Conservation (phyloP, 179 eudicot species). For the Silene coronaria region DNA sequence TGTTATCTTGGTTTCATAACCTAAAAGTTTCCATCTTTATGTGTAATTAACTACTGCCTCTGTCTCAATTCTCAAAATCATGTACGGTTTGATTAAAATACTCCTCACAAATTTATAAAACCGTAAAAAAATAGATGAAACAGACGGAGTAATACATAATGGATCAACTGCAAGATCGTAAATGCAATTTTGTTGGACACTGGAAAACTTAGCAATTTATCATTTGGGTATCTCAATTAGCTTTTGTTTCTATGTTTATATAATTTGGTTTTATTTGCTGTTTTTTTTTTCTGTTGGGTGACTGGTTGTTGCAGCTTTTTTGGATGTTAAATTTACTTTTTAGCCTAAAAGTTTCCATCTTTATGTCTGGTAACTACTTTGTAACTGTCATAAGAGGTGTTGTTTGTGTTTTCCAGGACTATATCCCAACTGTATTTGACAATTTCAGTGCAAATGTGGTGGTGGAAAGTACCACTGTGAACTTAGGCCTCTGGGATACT, state of each 20-base stretch:
- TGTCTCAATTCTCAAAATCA: no score
- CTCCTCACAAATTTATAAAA: no score
- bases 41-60: neutral
- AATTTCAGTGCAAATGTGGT: slow-evolving; percentile 98
- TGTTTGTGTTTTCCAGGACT: slow-evolving; percentile 46
- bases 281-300: neutral
- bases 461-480: slow-evolving; percentile 87
- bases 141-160: no score
- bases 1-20: slow-evolving; percentile 14
- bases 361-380: slow-evolving; percentile 10
- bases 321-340: slow-evolving; percentile 15
- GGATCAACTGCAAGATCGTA: no score
- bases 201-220: no score
- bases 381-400: slow-evolving; percentile 1
- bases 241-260: neutral
- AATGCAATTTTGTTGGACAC: no score
- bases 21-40: slow-evolving; percentile 24
- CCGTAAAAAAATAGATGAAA: no score
- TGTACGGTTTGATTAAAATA: no score
- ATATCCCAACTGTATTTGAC: slow-evolving; percentile 91
- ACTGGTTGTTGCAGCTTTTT: slow-evolving; percentile 41
- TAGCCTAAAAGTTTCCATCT: slow-evolving; percentile 27
- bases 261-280: neutral
- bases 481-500: slow-evolving; percentile 96
- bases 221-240: no score